phyloP scores from a whole-genome alignment of 2,329 filamentous ascomycete species.

The Sclerotinia minor region DNA sequence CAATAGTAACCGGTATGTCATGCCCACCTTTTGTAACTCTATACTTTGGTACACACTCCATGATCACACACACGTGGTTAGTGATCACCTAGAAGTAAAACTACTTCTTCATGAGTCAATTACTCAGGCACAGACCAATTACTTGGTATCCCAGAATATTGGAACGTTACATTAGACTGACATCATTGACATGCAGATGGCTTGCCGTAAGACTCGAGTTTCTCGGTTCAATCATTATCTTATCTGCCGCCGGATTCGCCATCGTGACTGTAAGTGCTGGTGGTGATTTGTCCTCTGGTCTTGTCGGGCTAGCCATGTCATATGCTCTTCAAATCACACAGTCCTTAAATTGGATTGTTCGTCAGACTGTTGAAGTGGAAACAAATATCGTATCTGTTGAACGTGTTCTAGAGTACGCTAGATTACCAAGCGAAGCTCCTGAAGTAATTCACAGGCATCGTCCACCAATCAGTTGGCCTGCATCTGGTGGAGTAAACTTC shows the following conservation, averaged over 20 bases:
- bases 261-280: conserved; percentile 75
- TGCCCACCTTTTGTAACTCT: background rate
- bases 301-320: conserved; percentile 92
- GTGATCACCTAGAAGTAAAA: conserved; percentile 6
- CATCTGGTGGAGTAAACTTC: conserved; percentile 84
- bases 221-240: conserved; percentile 90
- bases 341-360: conserved; percentile 97
- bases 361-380: conserved; percentile 98
- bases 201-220: conserved; percentile 93
- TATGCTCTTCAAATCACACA: conserved; percentile 97
- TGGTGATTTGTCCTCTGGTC: conserved; percentile 64
- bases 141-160: background rate
- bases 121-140: conserved; percentile 13
- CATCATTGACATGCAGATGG: conserved; percentile 62
- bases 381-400: conserved; percentile 99
- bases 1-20: conserved; percentile 58
- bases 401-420: conserved; percentile 92
- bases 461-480: conserved; percentile 88
- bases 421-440: conserved; percentile 86
- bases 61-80: background rate
- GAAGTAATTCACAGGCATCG: conserved; percentile 88
- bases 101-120: background rate
- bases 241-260: conserved; percentile 78
- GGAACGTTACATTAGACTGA: conserved; percentile 11
- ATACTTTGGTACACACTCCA: background rate